Percentiles rank a stretch among this genome's conserved stretches.
phyloP scores from a whole-genome alignment of 257 asterid species.

The Parsonsia alboflavescens region DNA sequence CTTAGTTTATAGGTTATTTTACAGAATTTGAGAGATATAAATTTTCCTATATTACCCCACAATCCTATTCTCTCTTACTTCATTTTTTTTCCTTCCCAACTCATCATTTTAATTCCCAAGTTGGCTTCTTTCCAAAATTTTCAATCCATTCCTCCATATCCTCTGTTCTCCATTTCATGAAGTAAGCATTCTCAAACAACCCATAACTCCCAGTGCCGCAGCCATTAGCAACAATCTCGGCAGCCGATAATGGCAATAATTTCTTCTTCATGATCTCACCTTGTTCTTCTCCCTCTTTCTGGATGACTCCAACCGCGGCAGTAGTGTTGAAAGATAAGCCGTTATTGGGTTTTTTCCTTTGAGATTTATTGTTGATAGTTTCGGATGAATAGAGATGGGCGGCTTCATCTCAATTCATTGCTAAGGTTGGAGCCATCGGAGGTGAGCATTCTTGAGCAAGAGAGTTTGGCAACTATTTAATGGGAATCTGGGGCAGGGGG shows the following conservation, averaged over 20 bases:
- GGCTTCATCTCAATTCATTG: constrained; percentile 39
- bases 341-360: constrained; percentile 7
- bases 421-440: constrained; percentile 9
- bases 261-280: constrained; percentile 7
- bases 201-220: background rate
- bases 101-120: too few species aligned
- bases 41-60: too few species aligned
- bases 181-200: constrained; percentile 22
- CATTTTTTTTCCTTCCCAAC: too few species aligned
- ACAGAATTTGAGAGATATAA: too few species aligned
- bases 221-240: background rate
- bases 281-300: background rate
- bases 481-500: background rate
- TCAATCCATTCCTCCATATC: too few species aligned
- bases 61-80: too few species aligned
- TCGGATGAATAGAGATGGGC: constrained; percentile 29
- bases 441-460: background rate
- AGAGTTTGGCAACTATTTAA: constrained; percentile 6
- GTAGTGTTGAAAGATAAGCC: constrained; percentile 21
- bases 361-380: constrained; percentile 12
- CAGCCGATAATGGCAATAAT: background rate
- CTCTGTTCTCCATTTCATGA: constrained; percentile 30
- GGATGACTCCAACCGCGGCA: background rate
- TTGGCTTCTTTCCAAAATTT: too few species aligned
- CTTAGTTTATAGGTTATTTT: too few species aligned